Percentiles rank a stretch among this genome's conserved stretches.
These are phyloP conservation scores for Phytophthora niederhauseri DNA, from an alignment of 352 stramenopile species.

Conservation along the genomic window DNA sequence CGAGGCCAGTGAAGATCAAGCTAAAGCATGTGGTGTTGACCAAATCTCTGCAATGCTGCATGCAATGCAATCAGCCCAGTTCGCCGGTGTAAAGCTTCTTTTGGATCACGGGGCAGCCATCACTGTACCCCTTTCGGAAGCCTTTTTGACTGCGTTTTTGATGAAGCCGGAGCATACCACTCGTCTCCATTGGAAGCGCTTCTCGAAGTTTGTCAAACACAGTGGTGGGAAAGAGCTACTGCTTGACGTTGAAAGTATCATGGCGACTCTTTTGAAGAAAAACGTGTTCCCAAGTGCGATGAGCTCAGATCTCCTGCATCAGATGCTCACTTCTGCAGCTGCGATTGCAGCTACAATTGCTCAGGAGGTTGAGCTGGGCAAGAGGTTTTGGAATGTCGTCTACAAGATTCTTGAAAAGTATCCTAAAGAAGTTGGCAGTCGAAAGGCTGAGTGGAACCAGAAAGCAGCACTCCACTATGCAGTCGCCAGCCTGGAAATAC, in stretches of 20 bases:
- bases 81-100: conserved; percentile 45
- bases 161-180: conserved; percentile 7
- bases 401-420: conserved; percentile 42
- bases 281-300: conserved; percentile 30
- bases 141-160: conserved; percentile 41
- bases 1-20: conserved; percentile 18
- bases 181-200: conserved; percentile 39
- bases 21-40: background rate
- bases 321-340: conserved; percentile 45
- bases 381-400: conserved; percentile 55
- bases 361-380: conserved; percentile 32
- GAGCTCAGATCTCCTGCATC: conserved; percentile 52
- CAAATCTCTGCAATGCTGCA: conserved; percentile 40
- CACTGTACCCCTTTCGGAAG: conserved; percentile 34
- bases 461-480: conserved; percentile 56
- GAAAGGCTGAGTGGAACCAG: conserved; percentile 47
- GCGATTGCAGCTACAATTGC: conserved; percentile 47
- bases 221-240: conserved; percentile 33
- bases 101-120: conserved; percentile 47
- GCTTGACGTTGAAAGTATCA: conserved; percentile 50
- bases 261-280: conserved; percentile 48
- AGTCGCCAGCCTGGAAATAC: conserved; percentile 44
- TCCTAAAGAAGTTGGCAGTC: conserved; percentile 28
- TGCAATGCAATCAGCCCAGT: conserved; percentile 44
- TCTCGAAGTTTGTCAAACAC: conserved; percentile 39